A percentile compares a stretch with the other conserved stretches of the same genome.
phyloP scores from a whole-genome alignment of 2,329 filamentous ascomycete species.

The Diaporthe vexans region DNA sequence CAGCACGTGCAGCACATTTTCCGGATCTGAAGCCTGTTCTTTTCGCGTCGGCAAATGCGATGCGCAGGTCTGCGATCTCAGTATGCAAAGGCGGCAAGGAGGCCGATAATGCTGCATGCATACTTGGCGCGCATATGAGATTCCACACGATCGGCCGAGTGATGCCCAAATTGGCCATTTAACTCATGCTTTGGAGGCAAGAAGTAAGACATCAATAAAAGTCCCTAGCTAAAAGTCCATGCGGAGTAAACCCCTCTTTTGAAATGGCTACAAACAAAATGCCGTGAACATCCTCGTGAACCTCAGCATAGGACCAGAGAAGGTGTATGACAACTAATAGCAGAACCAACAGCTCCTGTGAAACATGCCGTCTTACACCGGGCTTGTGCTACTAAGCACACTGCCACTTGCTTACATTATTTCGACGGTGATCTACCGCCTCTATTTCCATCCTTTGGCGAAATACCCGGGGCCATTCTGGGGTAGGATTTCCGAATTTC shows the following conservation, averaged over 20 bases:
- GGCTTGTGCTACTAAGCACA: slow-evolving; percentile 6
- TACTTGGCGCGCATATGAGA: neutral
- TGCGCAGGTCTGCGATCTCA: too few species aligned
- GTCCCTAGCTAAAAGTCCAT: neutral
- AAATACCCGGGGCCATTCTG: slow-evolving; percentile 19
- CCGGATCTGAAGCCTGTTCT: too few species aligned
- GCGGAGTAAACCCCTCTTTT: neutral
- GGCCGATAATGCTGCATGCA: neutral
- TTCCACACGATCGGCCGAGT: neutral
- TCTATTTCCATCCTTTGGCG: slow-evolving; percentile 29
- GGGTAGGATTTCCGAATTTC: slow-evolving; percentile 12
- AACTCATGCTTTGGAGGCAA: neutral
- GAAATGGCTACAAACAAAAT: neutral
- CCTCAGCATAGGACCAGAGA: neutral
- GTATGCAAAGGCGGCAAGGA: neutral
- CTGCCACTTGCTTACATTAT: neutral
- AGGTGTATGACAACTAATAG: neutral
- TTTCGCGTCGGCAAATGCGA: neutral
- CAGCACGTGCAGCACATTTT: neutral
- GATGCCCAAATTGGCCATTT: neutral
- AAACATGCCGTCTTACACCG: neutral
- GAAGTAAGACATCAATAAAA: neutral
- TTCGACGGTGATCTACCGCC: slow-evolving; percentile 19
- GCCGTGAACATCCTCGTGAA: neutral
- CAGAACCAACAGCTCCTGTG: too few species aligned